These are phyloP conservation scores for Rosa multiflora DNA, from an alignment of 306 rosid species.

Conservation along the genomic window DNA sequence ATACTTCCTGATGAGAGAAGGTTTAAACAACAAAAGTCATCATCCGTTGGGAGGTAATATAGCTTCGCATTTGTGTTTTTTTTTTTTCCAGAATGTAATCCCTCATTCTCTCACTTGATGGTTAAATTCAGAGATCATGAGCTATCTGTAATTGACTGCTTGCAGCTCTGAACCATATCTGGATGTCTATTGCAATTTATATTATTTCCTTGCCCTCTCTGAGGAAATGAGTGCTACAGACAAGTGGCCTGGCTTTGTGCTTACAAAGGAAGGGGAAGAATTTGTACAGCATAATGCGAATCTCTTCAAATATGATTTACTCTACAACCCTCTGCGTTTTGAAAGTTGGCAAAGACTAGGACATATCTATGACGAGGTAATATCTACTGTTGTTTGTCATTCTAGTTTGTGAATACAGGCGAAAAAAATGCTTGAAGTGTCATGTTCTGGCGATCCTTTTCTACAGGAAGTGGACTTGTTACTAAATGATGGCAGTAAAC, in stretches of 20 bases:
- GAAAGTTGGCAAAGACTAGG: conserved; percentile 97
- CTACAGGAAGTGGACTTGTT: conserved; percentile 95
- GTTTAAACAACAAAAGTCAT: conserved; percentile 60
- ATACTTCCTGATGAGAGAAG: conserved; percentile 73
- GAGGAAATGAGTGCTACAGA: conserved; percentile 98
- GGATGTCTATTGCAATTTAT: conserved; percentile 87
- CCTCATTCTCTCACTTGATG: conserved; percentile 26
- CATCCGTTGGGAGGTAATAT: conserved; percentile 62
- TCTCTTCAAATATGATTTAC: conserved; percentile 87
- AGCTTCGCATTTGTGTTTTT: not conserved
- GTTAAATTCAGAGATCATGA: conserved; percentile 12
- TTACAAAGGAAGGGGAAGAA: conserved; percentile 96
- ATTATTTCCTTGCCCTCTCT: conserved; percentile 86
- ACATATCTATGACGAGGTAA: conserved; percentile 91
- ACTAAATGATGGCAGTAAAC: conserved; percentile 98
- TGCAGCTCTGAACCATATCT: conserved; percentile 90
- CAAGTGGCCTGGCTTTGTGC: conserved; percentile 96
- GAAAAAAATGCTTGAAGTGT: conserved; percentile 13
- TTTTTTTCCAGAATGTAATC: not conserved
- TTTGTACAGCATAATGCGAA: conserved; percentile 88
- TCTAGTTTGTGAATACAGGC: conserved; percentile 22
- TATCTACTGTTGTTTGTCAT: conserved; percentile 23
- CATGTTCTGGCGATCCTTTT: conserved; percentile 20
- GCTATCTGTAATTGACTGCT: conserved; percentile 29
- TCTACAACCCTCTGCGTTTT: conserved; percentile 81